A percentile compares a stretch with the other conserved stretches of the same genome.
Conservation (phyloP, 1,139 yeast species). For the Saccharomycopsis phalli region DNA sequence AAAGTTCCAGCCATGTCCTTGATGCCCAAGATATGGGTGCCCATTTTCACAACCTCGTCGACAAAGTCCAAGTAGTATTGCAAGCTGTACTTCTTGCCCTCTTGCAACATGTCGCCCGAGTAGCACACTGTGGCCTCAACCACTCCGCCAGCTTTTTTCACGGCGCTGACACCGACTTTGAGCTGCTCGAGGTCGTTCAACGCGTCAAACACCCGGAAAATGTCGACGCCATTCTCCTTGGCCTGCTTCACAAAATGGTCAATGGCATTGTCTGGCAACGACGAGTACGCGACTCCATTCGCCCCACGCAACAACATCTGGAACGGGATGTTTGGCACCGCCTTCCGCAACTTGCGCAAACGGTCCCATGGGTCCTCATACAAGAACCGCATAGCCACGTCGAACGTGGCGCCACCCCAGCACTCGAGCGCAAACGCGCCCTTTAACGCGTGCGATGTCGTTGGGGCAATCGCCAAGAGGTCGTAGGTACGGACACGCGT, state of each 20-base stretch:
- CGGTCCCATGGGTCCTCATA: constrained; percentile 99
- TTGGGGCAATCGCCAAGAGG: constrained; percentile 81
- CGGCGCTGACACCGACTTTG: constrained; percentile 96
- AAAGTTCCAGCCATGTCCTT: constrained; percentile 99
- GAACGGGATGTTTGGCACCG: constrained; percentile 97
- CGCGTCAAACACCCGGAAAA: constrained; percentile 96
- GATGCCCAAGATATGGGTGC: constrained; percentile 94
- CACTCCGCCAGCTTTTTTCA: constrained; percentile 96
- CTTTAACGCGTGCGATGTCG: constrained; percentile 82
- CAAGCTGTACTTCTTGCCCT: constrained; percentile 91
- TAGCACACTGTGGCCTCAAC: constrained; percentile 97
- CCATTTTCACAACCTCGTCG: constrained; percentile 81
- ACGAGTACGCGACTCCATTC: constrained; percentile 96
- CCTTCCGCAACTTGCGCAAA: constrained; percentile 72
- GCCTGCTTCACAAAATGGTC: constrained; percentile 95
- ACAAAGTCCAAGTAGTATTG: constrained; percentile 78
- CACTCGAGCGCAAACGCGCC: constrained; percentile 95
- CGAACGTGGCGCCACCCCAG: constrained; percentile 99
- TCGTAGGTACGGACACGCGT: constrained; percentile 96
- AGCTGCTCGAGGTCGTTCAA: constrained; percentile 93
- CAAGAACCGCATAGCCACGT: constrained; percentile 95
- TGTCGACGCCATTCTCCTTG: constrained; percentile 91
- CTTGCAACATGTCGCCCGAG: constrained; percentile 96
- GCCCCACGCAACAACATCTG: constrained; percentile 99
- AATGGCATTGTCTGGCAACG: constrained; percentile 96